Percentiles rank a stretch among this genome's conserved stretches.
phyloP scores from a whole-genome alignment of 1,139 yeast species.

The Suhomyces kunorum region DNA sequence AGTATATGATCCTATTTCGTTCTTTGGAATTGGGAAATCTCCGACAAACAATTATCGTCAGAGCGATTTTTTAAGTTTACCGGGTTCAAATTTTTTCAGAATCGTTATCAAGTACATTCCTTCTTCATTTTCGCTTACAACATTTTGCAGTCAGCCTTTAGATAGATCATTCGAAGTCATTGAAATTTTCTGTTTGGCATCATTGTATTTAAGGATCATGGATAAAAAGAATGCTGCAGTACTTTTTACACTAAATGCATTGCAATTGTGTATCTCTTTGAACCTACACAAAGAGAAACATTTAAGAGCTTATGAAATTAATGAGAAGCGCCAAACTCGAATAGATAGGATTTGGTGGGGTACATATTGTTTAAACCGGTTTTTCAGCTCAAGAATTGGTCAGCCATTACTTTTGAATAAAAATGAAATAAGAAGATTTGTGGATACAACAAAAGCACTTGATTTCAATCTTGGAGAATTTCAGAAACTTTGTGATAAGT shows the following conservation, averaged over 20 bases:
- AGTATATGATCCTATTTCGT: conserved; percentile 20
- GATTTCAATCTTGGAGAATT: too few species aligned
- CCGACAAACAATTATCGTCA: too few species aligned
- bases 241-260: conserved; percentile 26
- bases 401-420: conserved; percentile 27
- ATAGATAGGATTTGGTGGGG: conserved; percentile 27
- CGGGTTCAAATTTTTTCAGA: conserved; percentile 28
- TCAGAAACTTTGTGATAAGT: conserved; percentile 1
- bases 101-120: conserved; percentile 26
- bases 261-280: conserved; percentile 30
- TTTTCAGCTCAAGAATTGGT: conserved; percentile 28
- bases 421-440: conserved; percentile 12
- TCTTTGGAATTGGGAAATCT: too few species aligned
- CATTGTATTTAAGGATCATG: conserved; percentile 28
- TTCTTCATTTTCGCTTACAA: conserved; percentile 19
- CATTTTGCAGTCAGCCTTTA: conserved; percentile 16
- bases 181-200: conserved; percentile 28
- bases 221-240: conserved; percentile 34
- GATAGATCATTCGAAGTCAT: conserved; percentile 24
- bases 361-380: conserved; percentile 31
- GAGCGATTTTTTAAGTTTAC: conserved; percentile 11
- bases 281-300: conserved; percentile 25
- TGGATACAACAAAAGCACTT: neutral
- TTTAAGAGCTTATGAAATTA: conserved; percentile 7
- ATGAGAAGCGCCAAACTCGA: conserved; percentile 3